phyloP scores from a whole-genome alignment of 129 eudicot species.

The Flaveria bidentis region DNA sequence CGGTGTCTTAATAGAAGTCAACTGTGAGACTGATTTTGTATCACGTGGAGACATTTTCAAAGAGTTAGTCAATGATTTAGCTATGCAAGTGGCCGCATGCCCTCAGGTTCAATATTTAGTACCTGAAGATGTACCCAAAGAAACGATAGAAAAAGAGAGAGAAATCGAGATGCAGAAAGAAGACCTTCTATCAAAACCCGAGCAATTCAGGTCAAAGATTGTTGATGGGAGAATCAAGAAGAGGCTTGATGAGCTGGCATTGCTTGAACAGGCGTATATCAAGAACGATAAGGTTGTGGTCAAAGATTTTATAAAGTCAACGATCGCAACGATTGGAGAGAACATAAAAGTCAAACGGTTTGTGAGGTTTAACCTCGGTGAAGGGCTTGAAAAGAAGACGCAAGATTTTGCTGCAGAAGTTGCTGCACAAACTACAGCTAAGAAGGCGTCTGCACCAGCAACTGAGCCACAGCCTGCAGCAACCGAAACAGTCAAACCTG shows the following conservation, averaged over 20 bases:
- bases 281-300: slow-evolving; percentile 85
- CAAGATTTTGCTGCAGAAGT: slow-evolving; percentile 98
- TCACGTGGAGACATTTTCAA: slow-evolving; percentile 94
- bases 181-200: slow-evolving; percentile 86
- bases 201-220: slow-evolving; percentile 77
- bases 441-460: slow-evolving; percentile 49
- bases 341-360: slow-evolving; percentile 91
- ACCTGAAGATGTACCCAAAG: slow-evolving; percentile 79
- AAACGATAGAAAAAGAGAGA: slow-evolving; percentile 66
- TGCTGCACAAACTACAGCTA: slow-evolving; percentile 92
- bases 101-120: slow-evolving; percentile 75
- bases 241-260: slow-evolving; percentile 87
- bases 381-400: slow-evolving; percentile 86
- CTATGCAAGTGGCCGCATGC: slow-evolving; percentile 99
- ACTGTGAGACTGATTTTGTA: slow-evolving; percentile 96
- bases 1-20: slow-evolving; percentile 84
- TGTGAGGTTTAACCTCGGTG: slow-evolving; percentile 81
- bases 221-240: slow-evolving; percentile 91
- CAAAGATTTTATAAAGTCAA: slow-evolving; percentile 83
- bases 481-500: slow-evolving; percentile 47
- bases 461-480: slow-evolving; percentile 50
- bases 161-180: slow-evolving; percentile 94
- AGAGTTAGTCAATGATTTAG: slow-evolving; percentile 84
- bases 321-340: slow-evolving; percentile 85
- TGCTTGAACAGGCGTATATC: slow-evolving; percentile 89